phyloP scores from a whole-genome alignment of 139 green algal genomes.

The Micractinium conductrix region DNA sequence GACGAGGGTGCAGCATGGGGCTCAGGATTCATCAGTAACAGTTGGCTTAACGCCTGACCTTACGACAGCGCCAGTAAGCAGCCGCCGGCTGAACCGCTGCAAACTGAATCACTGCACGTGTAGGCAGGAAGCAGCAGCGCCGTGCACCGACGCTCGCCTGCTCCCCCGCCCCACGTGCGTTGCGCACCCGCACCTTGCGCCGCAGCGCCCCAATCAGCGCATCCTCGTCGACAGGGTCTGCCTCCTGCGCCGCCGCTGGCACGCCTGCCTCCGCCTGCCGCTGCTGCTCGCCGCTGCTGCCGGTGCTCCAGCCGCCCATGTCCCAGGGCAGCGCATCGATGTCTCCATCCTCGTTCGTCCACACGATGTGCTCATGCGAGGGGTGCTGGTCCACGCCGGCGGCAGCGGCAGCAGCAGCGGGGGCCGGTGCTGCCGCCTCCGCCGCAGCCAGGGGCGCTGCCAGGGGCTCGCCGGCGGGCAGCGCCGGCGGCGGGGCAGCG shows the following conservation, averaged over 20 bases:
- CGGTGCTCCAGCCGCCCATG: constrained; percentile 36
- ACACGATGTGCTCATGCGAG: constrained; percentile 37
- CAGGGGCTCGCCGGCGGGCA: not conserved
- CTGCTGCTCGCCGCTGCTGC: constrained; percentile 1
- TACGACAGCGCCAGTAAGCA: no score
- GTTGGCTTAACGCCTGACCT: no score
- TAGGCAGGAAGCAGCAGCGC: no score
- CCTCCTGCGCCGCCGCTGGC: not conserved
- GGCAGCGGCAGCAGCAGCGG: not conserved
- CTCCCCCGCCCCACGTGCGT: no score
- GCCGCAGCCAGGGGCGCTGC: no score
- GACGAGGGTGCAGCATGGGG: not conserved
- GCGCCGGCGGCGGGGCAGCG: not conserved
- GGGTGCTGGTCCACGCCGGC: not conserved
- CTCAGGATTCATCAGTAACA: no score
- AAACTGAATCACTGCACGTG: no score
- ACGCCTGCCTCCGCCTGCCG: not conserved
- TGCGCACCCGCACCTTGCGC: constrained; percentile 36
- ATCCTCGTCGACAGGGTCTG: constrained; percentile 7
- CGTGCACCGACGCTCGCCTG: no score
- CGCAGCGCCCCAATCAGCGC: constrained; percentile 11
- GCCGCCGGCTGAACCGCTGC: no score
- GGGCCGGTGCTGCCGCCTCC: not conserved
- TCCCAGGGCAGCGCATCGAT: constrained; percentile 47
- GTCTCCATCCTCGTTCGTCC: constrained; percentile 42